phyloP scores from a whole-genome alignment of 108 stramenopile species.

The Discostella pseudostelligera region DNA sequence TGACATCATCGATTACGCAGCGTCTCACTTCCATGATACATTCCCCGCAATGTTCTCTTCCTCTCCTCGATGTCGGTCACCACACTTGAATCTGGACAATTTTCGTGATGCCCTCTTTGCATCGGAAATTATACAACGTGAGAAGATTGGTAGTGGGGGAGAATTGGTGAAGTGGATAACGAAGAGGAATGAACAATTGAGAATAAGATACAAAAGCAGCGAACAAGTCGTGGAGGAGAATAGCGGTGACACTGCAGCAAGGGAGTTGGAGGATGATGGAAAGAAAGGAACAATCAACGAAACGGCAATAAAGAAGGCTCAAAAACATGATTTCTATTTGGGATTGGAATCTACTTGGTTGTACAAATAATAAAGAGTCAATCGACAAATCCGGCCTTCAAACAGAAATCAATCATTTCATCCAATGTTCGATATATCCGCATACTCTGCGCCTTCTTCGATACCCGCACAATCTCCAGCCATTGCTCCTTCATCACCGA shows the following conservation, averaged over 20 bases:
- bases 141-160: slow-evolving; percentile 49
- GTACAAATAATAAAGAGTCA: slow-evolving; percentile 54
- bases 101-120: slow-evolving; percentile 84
- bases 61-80: slow-evolving; percentile 70
- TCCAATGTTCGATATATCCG: slow-evolving; percentile 65
- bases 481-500: slow-evolving; percentile 60
- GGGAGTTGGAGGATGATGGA: slow-evolving; percentile 15
- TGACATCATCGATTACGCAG: slow-evolving; percentile 63
- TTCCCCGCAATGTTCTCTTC: slow-evolving; percentile 86
- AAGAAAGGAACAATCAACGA: slow-evolving; percentile 21
- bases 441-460: slow-evolving; percentile 75
- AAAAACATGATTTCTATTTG: slow-evolving; percentile 66
- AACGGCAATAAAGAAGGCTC: slow-evolving; percentile 70
- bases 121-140: slow-evolving; percentile 57
- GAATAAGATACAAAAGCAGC: slow-evolving; percentile 13
- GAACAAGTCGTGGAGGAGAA: neutral
- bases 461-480: slow-evolving; percentile 73
- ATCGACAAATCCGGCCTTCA: slow-evolving; percentile 68
- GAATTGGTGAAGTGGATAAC: slow-evolving; percentile 59
- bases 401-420: slow-evolving; percentile 69
- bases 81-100: slow-evolving; percentile 87
- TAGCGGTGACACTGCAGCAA: neutral
- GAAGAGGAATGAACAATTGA: slow-evolving; percentile 55
- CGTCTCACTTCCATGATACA: slow-evolving; percentile 42
- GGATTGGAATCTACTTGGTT: slow-evolving; percentile 77